Evolutionary conservation across 257 asterid genomes (phyloP).

Genomic region (Nicotiana obtusifolia): DNA sequence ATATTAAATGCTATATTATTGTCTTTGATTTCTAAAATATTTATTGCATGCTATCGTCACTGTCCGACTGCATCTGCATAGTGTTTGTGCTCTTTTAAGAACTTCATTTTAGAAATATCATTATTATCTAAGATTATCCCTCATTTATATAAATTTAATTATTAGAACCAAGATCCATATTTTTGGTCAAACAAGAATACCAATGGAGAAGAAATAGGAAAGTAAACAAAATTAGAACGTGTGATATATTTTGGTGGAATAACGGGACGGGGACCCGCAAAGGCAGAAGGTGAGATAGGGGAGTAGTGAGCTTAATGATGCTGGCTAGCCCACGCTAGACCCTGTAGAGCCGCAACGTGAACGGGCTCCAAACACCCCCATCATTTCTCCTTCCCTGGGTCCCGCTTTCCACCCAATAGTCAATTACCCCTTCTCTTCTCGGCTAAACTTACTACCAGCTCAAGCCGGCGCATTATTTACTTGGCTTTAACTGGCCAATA

Average conservation of each 20-base stretch:
- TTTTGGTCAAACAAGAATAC: too few relatives aligned
- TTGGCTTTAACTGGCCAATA: background rate
- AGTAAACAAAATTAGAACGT: background rate
- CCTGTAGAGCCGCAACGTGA: slow-evolving; percentile 8
- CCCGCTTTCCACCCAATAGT: background rate
- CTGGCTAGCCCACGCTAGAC: slow-evolving; percentile 14
- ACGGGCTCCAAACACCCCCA: background rate
- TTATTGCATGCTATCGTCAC: too few relatives aligned
- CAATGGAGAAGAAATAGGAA: background rate
- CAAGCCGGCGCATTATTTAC: background rate
- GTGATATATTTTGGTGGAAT: background rate
- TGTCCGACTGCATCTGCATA: too few relatives aligned
- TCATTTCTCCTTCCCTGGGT: background rate
- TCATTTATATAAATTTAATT: too few relatives aligned
- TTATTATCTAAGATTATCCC: too few relatives aligned
- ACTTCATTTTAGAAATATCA: too few relatives aligned
- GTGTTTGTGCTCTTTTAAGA: too few relatives aligned
- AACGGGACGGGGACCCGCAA: background rate
- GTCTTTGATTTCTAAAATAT: too few relatives aligned
- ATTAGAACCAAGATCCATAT: too few relatives aligned
- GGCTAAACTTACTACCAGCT: background rate
- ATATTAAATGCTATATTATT: too few relatives aligned
- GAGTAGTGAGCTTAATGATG: slow-evolving; percentile 10
- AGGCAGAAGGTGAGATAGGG: background rate
- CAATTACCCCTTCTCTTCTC: background rate